phyloP scores from a whole-genome alignment of 2,329 filamentous ascomycete genomes.

The Trichoderma aggressivum region DNA sequence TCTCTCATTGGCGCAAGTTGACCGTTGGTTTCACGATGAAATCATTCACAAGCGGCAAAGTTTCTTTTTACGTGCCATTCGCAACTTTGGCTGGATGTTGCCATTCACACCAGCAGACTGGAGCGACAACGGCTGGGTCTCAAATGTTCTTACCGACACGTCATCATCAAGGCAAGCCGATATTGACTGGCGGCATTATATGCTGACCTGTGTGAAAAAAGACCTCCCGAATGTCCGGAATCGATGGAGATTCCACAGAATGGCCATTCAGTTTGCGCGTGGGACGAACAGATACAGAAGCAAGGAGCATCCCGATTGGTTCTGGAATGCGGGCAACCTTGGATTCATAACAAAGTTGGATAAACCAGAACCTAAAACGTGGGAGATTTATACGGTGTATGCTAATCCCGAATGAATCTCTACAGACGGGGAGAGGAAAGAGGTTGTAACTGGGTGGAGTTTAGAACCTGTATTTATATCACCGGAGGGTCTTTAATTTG shows the following conservation, averaged over 20 bases:
- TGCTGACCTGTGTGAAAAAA: not conserved
- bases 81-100: slow-evolving; percentile 12
- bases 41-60: not conserved
- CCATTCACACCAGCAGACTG: slow-evolving; percentile 8
- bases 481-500: not conserved
- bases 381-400: not conserved
- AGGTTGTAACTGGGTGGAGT: not conserved
- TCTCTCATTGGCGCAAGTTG: not conserved
- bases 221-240: not conserved
- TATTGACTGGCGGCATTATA: slow-evolving; percentile 2
- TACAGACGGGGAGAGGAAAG: not conserved
- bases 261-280: slow-evolving; percentile 1
- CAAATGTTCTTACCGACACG: not conserved
- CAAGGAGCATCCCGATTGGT: not conserved
- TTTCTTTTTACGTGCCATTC: not conserved
- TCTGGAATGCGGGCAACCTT: not conserved
- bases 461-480: not conserved
- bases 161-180: not conserved
- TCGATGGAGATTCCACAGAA: slow-evolving; percentile 1
- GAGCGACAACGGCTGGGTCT: not conserved
- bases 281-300: not conserved
- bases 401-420: not conserved
- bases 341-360: not conserved
- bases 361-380: not conserved
- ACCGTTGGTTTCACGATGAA: slow-evolving; percentile 1